phyloP scores from a whole-genome alignment of 2,329 filamentous ascomycete genomes.

The Epichloe brachyelytri region DNA sequence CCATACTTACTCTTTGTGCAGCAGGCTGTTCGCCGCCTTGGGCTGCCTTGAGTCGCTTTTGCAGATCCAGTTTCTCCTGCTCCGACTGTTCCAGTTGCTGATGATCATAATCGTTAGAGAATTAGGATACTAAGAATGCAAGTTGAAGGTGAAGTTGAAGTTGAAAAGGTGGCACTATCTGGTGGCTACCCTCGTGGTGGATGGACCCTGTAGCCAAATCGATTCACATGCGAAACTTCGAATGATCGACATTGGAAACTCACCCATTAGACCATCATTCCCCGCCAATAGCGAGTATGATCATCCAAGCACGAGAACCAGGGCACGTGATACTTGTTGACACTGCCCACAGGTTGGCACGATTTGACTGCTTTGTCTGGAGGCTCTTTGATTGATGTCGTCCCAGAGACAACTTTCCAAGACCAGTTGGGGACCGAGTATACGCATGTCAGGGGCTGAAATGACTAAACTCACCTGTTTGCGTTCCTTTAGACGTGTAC shows the following conservation, averaged over 20 bases:
- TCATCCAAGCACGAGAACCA: background rate
- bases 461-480: constrained; percentile 39
- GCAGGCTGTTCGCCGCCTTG: constrained; percentile 35
- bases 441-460: background rate
- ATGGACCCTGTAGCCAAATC: background rate
- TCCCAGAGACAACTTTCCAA: background rate
- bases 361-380: background rate
- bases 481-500: constrained; percentile 39
- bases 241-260: background rate
- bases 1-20: constrained; percentile 38
- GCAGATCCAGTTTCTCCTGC: constrained; percentile 41
- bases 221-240: background rate
- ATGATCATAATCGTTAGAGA: constrained; percentile 2
- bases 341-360: background rate
- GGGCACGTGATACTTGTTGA: background rate
- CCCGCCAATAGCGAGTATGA: background rate
- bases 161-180: background rate
- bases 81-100: constrained; percentile 48
- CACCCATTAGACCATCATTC: background rate
- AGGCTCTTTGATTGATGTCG: background rate
- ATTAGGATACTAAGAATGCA: background rate
- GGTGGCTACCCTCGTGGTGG: background rate
- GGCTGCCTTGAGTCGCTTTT: constrained; percentile 39
- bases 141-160: background rate
- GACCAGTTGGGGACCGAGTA: background rate